A percentile compares a stretch with the other conserved stretches of the same genome.
Conservation (phyloP, 164 flowering plant genomes). For the Protea cynaroides region DNA sequence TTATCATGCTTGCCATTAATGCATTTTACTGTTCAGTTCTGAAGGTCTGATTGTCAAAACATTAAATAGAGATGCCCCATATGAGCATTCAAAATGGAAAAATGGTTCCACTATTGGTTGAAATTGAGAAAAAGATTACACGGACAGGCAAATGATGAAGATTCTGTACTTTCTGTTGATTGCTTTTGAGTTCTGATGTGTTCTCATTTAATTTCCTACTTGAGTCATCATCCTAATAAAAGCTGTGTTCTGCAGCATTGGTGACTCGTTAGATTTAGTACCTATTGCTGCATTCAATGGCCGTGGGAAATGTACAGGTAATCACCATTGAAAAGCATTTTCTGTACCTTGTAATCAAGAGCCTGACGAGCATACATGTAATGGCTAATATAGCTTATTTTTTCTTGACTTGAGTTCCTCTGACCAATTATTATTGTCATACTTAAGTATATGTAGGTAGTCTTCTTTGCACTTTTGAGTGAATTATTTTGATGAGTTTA, state of each 20-base stretch:
- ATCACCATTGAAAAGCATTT: slow-evolving; percentile 3
- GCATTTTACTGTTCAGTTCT: not conserved
- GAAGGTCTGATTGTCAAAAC: not conserved
- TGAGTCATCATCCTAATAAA: not conserved
- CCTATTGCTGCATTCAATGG: slow-evolving; percentile 98
- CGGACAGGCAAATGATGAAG: slow-evolving; percentile 60
- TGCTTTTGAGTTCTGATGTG: not conserved
- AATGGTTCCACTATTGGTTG: not conserved
- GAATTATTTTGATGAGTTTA: not conserved
- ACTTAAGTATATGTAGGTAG: too few species aligned
- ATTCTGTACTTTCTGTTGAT: not conserved
- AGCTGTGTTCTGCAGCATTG: slow-evolving; percentile 51
- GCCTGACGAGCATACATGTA: not conserved
- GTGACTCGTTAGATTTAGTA: slow-evolving; percentile 92
- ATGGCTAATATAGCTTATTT: not conserved
- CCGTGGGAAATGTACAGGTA: slow-evolving; percentile 96
- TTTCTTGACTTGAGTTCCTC: not conserved
- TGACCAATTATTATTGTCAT: not conserved
- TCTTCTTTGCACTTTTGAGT: not conserved
- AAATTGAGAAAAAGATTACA: slow-evolving; percentile 97
- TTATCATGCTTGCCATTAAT: not conserved
- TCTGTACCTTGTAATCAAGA: not conserved
- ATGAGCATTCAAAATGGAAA: not conserved
- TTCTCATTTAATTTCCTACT: not conserved
- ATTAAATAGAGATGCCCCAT: not conserved